Base-by-base conservation (phyloP, 2,329 filamentous ascomycete species). In the Aureobasidium sp. region DNA sequence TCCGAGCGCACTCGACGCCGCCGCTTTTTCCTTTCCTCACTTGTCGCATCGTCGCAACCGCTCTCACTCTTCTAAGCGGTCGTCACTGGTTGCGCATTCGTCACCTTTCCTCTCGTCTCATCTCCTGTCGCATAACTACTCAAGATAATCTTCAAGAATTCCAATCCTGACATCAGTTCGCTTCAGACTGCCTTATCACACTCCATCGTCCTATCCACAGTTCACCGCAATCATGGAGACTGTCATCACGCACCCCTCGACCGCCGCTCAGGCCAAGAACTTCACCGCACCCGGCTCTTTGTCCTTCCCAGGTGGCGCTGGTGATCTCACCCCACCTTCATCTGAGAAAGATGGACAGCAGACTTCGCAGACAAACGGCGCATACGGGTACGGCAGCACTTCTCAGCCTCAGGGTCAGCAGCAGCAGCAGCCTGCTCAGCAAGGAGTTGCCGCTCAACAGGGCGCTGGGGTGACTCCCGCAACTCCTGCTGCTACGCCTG, bases 221-320 rank as follows among this genome's bases (percentile, higher is more conserved):
- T 68, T 69, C 67, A 68, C 67, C 64, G 66, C 69, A 75, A 86
- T 77, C 75, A 96, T 96, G 91, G 91, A 96, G 75, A 85, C 86
- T 62, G 70, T 96, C 71, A 91, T 91, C 72, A 94, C 93, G 69
- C 94, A 97, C 74, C 94, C 94, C 53, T 84, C 88, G 68, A 97
- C 87, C 74, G 92, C 93, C 71, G 85, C 88, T 68, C 92, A 97
- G 84, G 94, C 94, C 67, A 94, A 94, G 83, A 91, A 90, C 74
- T 96, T 97, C 78, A 96, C 92, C 71, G 91, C 91, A 64, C 90
- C 92, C 62, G 89, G 90, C 67, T 96, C 91, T 70, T 83, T 97
- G 69, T 96, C 92, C 65, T 97, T 95, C 77, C 92, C 93, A 59
- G 89, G 89, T 73, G 90, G 87, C 66, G 86, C 87, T 70, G 86